phyloP scores from a whole-genome alignment of 257 asterid species.

The Lavandula angustifolia region DNA sequence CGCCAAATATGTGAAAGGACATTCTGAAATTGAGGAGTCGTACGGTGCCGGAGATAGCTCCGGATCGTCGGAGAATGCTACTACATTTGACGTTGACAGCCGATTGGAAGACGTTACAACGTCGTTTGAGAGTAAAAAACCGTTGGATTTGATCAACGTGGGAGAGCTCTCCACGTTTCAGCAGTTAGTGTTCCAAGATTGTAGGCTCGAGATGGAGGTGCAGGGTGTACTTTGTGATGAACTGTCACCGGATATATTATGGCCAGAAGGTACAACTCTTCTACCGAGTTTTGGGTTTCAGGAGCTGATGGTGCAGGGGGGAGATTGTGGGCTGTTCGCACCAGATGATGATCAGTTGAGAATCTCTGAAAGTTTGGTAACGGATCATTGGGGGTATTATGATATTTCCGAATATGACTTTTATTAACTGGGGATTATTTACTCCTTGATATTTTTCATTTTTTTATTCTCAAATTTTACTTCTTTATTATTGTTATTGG shows the following conservation, averaged over 20 bases:
- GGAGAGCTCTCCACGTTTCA: conserved; percentile 33
- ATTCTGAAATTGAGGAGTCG: conserved; percentile 35
- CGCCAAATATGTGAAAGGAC: conserved; percentile 60
- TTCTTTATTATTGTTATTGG: conserved; percentile 32
- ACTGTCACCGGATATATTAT: conserved; percentile 31
- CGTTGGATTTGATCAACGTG: conserved; percentile 13
- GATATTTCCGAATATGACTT: conserved; percentile 58
- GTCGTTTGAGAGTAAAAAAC: conserved; percentile 11
- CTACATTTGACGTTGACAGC: conserved; percentile 30
- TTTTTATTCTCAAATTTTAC: background rate
- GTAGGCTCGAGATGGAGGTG: conserved; percentile 21
- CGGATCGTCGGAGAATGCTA: conserved; percentile 40
- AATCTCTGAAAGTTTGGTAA: conserved; percentile 35
- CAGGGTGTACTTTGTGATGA: conserved; percentile 49
- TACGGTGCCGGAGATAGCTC: conserved; percentile 30
- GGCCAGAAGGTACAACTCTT: conserved; percentile 46
- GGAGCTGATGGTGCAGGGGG: conserved; percentile 43
- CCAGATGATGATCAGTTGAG: conserved; percentile 43
- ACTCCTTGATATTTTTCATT: conserved; percentile 33
- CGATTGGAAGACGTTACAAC: conserved; percentile 26
- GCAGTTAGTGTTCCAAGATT: conserved; percentile 43
- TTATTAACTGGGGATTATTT: conserved; percentile 20
- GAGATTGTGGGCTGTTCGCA: conserved; percentile 58
- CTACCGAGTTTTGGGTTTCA: conserved; percentile 41
- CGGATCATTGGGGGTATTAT: conserved; percentile 57